Percentiles rank a stretch among this genome's conserved stretches.
Conservation (phyloP, 225 moss, liverwort and hornwort genomes). For the Physcomitrellopsis africana region DNA sequence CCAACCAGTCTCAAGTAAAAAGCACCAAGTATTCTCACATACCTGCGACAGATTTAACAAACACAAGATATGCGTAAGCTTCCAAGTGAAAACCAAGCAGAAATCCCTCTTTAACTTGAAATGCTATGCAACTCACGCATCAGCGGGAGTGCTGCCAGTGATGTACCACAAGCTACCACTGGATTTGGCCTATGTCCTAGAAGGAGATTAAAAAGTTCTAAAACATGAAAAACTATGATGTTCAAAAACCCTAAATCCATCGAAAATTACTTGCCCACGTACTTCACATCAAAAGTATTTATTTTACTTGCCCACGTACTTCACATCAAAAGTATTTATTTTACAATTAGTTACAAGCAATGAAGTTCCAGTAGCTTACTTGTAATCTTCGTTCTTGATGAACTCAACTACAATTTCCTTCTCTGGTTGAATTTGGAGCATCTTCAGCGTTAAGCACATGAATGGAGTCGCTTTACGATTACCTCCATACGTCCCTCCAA, state of each 20-base stretch:
- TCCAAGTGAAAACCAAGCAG: constrained; percentile 17
- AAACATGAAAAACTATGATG: neutral
- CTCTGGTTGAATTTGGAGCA: constrained; percentile 99
- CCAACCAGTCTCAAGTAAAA: constrained; percentile 98
- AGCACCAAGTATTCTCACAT: constrained; percentile 96
- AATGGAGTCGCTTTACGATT: constrained; percentile 98
- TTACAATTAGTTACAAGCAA: neutral
- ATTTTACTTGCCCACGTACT: neutral
- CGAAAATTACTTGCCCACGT: neutral
- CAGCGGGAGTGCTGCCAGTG: constrained; percentile 3
- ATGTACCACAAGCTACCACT: constrained; percentile 3
- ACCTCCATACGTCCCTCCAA: constrained; percentile 95
- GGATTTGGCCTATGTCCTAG: neutral
- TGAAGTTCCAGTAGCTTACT: constrained; percentile 43
- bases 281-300: neutral
- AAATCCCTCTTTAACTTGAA: neutral
- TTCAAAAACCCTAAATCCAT: too few species aligned
- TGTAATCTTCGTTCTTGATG: constrained; percentile 98
- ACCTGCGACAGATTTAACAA: constrained; percentile 52
- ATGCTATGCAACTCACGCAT: constrained; percentile 15
- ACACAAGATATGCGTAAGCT: constrained; percentile 6
- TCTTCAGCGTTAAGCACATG: constrained; percentile 98
- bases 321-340: neutral
- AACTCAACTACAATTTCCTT: constrained; percentile 99
- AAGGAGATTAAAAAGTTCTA: neutral